These are phyloP conservation scores for Neoboletus subvelutipes DNA, from an alignment of 768 basidiomycete genomes.

Conservation along the genomic window DNA sequence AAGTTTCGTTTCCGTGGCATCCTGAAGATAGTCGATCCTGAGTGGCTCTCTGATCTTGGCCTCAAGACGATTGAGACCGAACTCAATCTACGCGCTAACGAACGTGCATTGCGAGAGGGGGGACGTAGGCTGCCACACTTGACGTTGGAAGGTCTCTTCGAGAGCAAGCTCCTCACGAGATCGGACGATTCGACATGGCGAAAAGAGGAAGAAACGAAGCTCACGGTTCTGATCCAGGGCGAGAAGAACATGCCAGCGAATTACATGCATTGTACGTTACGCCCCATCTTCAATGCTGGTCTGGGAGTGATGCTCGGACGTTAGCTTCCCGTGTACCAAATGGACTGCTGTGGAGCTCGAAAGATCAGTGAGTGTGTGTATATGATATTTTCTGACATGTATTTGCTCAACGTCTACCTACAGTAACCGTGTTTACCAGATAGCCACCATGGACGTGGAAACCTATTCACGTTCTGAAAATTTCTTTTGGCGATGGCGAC, in stretches of 20 bases:
- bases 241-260: slow-evolving; percentile 39
- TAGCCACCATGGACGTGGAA: slow-evolving; percentile 45
- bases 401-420: slow-evolving; percentile 8
- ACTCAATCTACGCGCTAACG: slow-evolving; percentile 40
- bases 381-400: background rate
- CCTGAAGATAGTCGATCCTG: slow-evolving; percentile 43
- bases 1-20: slow-evolving; percentile 51
- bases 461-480: slow-evolving; percentile 44
- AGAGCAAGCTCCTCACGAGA: slow-evolving; percentile 12
- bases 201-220: slow-evolving; percentile 18
- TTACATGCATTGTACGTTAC: slow-evolving; percentile 40
- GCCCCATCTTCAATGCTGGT: background rate
- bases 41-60: slow-evolving; percentile 53
- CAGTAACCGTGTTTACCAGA: slow-evolving; percentile 44
- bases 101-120: slow-evolving; percentile 25
- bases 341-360: slow-evolving; percentile 34
- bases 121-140: slow-evolving; percentile 25
- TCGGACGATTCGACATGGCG: slow-evolving; percentile 15
- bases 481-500: slow-evolving; percentile 53
- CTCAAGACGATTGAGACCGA: slow-evolving; percentile 41
- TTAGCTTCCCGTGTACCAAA: slow-evolving; percentile 30
- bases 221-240: slow-evolving; percentile 46
- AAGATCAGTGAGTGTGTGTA: slow-evolving; percentile 25
- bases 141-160: slow-evolving; percentile 38
- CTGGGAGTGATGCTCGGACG: background rate